Percentiles rank a stretch among this genome's conserved stretches.
Evolutionary conservation across 2,329 filamentous ascomycete species (phyloP).

Genomic region (Leptographium lundbergii): DNA sequence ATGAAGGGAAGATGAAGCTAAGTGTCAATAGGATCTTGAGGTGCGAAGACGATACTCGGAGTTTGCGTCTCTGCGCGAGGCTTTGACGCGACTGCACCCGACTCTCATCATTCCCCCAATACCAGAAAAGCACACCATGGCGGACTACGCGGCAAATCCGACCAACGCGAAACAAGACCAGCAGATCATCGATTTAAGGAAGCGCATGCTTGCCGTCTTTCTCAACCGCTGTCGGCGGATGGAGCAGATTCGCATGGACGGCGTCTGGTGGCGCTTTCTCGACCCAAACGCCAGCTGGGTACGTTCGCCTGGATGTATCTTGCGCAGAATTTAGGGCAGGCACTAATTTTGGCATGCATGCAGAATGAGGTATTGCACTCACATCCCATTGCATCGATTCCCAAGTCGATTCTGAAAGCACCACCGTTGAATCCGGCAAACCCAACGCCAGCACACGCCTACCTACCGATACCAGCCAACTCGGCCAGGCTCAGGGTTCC

Average conservation of each 20-base stretch:
- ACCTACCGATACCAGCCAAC: slow-evolving; percentile 70
- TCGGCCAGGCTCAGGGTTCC: slow-evolving; percentile 73
- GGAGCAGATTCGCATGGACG: slow-evolving; percentile 83
- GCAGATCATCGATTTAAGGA: slow-evolving; percentile 89
- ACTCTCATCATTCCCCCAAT: slow-evolving; percentile 94
- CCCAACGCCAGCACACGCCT: slow-evolving; percentile 73
- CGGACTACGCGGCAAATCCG: slow-evolving; percentile 94
- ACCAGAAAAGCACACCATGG: slow-evolving; percentile 97
- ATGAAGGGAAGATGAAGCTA: not conserved
- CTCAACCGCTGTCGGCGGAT: slow-evolving; percentile 86
- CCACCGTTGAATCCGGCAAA: slow-evolving; percentile 95
- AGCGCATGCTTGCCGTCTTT: slow-evolving; percentile 94
- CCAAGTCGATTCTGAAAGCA: slow-evolving; percentile 87
- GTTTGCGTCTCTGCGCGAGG: slow-evolving; percentile 81
- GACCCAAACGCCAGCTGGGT: slow-evolving; percentile 99
- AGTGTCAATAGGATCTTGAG: slow-evolving; percentile 62
- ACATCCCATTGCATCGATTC: slow-evolving; percentile 78
- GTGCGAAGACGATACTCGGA: slow-evolving; percentile 93
- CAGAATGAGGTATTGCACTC: slow-evolving; percentile 92
- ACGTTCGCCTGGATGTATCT: slow-evolving; percentile 16
- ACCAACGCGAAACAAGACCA: slow-evolving; percentile 97
- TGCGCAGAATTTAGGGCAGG: slow-evolving; percentile 8
- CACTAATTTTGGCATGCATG: slow-evolving; percentile 1
- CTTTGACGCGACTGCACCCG: slow-evolving; percentile 81
- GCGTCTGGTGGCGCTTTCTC: slow-evolving; percentile 94